phyloP scores from a whole-genome alignment of 225 moss, liverwort and hornwort genomes.

The Polytrichum commune region DNA sequence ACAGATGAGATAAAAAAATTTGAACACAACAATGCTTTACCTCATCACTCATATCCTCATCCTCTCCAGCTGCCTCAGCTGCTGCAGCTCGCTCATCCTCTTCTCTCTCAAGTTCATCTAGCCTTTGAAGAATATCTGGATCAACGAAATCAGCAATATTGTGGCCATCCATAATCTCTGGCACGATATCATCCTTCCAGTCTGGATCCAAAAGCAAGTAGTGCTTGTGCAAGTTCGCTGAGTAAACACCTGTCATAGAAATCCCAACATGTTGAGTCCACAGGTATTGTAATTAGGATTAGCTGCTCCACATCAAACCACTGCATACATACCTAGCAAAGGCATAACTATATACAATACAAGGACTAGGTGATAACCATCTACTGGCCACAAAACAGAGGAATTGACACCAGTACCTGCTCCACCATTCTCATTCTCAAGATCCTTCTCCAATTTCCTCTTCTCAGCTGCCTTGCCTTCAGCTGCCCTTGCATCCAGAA shows the following conservation, averaged over 20 bases:
- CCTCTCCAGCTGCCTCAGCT: slow-evolving; percentile 51
- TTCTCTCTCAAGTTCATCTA: slow-evolving; percentile 91
- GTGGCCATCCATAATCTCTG: slow-evolving; percentile 93
- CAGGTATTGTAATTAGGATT: no score
- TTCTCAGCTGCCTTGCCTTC: slow-evolving; percentile 32
- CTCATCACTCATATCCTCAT: slow-evolving; percentile 90
- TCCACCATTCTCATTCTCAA: slow-evolving; percentile 91
- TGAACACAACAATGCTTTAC: slow-evolving; percentile 12
- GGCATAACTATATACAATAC: no score
- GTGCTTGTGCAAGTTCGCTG: slow-evolving; percentile 82
- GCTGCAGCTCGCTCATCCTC: slow-evolving; percentile 66
- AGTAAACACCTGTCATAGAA: slow-evolving; percentile 70
- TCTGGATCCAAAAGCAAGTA: slow-evolving; percentile 81
- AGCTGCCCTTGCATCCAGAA: slow-evolving; percentile 53
- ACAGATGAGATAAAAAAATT: no score
- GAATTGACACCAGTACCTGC: slow-evolving; percentile 37
- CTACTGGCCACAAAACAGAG: no score
- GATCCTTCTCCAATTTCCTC: slow-evolving; percentile 85
- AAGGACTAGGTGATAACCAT: no score
- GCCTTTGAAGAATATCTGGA: slow-evolving; percentile 73
- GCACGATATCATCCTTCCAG: slow-evolving; percentile 95
- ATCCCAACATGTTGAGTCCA: background rate
- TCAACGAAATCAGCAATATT: slow-evolving; percentile 94
- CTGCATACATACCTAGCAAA: no score
- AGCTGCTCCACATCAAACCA: no score